Conservation (phyloP, 2,329 filamentous ascomycete genomes). For the Epichloe uncinata region DNA sequence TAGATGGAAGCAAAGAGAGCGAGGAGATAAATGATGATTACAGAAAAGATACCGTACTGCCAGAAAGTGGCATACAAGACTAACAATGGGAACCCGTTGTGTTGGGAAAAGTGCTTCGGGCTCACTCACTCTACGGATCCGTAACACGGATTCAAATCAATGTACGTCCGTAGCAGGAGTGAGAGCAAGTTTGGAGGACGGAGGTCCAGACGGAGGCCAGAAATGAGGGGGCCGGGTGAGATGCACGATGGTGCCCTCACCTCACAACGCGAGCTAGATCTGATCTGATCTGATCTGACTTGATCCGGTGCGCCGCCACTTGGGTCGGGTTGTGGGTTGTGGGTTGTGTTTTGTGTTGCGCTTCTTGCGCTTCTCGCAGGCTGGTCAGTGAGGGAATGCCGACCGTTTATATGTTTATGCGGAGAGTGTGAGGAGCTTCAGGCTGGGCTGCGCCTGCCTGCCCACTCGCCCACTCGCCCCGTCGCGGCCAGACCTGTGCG, state of each 20-base stretch:
- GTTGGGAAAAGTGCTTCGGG: background rate
- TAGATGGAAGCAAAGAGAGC: too few relatives aligned
- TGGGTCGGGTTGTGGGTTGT: background rate
- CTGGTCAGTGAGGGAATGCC: slow-evolving; percentile 23
- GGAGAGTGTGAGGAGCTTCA: too few relatives aligned
- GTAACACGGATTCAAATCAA: background rate
- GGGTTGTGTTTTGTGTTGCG: too few relatives aligned
- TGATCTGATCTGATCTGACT: background rate
- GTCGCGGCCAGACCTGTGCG: background rate
- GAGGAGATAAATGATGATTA: too few relatives aligned
- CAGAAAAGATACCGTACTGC: too few relatives aligned
- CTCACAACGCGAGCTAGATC: background rate
- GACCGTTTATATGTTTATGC: slow-evolving; percentile 32
- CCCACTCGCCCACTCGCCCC: background rate
- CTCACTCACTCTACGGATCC: background rate
- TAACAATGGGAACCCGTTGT: background rate
- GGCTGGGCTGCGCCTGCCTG: background rate
- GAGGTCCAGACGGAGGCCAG: background rate
- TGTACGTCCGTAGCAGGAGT: too few relatives aligned
- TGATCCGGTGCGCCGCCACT: background rate
- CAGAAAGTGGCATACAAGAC: background rate
- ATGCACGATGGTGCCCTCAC: slow-evolving; percentile 4
- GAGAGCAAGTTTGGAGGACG: background rate
- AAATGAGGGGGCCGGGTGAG: background rate
- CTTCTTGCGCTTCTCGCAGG: background rate